A percentile compares a stretch with the other conserved stretches of the same genome.
Evolutionary conservation across 768 basidiomycete species (phyloP).

Genomic region (Amanita fuliginea): DNA sequence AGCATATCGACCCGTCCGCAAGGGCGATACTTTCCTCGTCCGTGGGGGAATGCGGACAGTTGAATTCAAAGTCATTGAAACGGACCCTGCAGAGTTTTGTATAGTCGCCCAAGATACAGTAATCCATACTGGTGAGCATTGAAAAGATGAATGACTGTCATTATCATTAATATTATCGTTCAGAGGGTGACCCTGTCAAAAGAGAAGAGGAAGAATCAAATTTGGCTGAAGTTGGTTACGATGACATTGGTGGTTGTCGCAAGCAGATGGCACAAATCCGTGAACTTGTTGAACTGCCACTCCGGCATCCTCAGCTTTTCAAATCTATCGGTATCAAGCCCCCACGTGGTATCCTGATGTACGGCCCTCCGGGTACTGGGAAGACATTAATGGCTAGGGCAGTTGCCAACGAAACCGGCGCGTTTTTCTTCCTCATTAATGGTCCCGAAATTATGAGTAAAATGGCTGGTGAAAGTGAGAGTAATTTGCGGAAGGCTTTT

Average conservation of each 20-base stretch:
- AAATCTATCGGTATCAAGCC: conserved; percentile 99
- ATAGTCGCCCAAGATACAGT: conserved; percentile 99
- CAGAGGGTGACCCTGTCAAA: conserved; percentile 98
- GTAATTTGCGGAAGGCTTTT: conserved; percentile 95
- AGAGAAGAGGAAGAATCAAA: conserved; percentile 98
- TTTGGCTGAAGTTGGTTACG: conserved; percentile 94
- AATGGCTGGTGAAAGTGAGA: conserved; percentile 99
- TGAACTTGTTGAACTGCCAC: conserved; percentile 94
- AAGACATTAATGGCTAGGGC: conserved; percentile 99
- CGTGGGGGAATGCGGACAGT: conserved; percentile 98
- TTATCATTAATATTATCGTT: conserved; percentile 6
- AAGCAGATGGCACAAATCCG: conserved; percentile 99
- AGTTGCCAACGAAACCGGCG: conserved; percentile 98
- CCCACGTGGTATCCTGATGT: conserved; percentile 97
- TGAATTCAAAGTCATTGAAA: conserved; percentile 99
- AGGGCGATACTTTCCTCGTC: conserved; percentile 98
- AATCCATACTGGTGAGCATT: conserved; percentile 67
- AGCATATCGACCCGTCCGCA: conserved; percentile 93
- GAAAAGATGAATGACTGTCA: not conserved
- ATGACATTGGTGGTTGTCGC: conserved; percentile 98
- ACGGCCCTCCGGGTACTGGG: conserved; percentile 96
- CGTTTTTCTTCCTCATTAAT: conserved; percentile 99
- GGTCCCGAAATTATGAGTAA: conserved; percentile 99
- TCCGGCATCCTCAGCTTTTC: conserved; percentile 98
- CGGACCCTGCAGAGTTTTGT: conserved; percentile 95